A percentile compares a stretch with the other conserved stretches of the same genome.
phyloP scores from a whole-genome alignment of 1,284 basidiomycete species.

The Ganoderma resinaceum region DNA sequence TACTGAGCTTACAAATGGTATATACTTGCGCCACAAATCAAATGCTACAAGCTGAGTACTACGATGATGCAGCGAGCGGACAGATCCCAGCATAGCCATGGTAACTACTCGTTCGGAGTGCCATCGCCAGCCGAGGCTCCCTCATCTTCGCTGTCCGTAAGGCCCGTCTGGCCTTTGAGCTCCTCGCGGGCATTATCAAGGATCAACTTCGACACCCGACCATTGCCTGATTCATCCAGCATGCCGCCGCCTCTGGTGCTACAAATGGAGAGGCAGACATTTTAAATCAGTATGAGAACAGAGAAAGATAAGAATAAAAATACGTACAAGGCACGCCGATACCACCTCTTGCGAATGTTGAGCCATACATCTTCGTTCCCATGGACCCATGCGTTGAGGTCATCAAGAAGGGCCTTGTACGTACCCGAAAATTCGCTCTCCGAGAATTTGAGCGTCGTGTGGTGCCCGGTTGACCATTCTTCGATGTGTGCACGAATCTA shows the following conservation, averaged over 20 bases:
- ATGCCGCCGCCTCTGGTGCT: conserved; percentile 4
- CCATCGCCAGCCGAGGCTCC: too few species aligned
- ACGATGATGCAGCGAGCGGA: too few species aligned
- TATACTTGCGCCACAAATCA: too few species aligned
- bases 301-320: neutral
- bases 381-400: neutral
- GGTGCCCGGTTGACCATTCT: conserved; percentile 2
- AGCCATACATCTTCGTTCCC: neutral
- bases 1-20: too few species aligned
- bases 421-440: neutral
- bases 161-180: conserved; percentile 1
- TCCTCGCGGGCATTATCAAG: conserved; percentile 2
- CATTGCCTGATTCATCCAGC: neutral
- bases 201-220: neutral
- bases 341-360: conserved; percentile 11
- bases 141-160: conserved; percentile 8
- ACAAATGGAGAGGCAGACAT: neutral
- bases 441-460: neutral
- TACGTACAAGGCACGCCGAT: conserved; percentile 10
- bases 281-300: too few species aligned
- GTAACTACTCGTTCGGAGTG: too few species aligned
- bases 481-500: conserved; percentile 9
- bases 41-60: too few species aligned
- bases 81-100: too few species aligned
- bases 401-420: conserved; percentile 1